Base-by-base conservation (phyloP, 2,329 filamentous ascomycete genomes). In the Microdochium paspali region DNA sequence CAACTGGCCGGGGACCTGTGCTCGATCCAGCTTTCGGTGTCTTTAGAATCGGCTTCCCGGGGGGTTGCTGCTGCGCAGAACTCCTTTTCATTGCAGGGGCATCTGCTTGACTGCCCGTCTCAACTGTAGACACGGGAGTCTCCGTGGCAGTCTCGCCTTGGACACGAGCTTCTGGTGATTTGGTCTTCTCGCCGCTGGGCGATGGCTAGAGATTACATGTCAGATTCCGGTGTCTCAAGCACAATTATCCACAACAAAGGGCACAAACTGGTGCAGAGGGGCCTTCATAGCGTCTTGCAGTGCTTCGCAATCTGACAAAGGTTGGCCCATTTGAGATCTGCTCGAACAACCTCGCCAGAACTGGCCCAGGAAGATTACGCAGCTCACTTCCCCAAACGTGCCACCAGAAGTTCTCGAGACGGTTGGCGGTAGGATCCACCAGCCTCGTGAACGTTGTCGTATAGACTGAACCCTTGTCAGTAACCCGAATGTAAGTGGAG, bases 341-440 rank as follows among this genome's bases (percentile, higher is more conserved):
- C 55, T 75, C 67, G 54, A 77, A 83, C 4, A 82, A 62, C 50
- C 62, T 70, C 48, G 80, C 78, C 43, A 83, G 66, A 12, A 70
- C 69, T 28, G 65, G 66, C 32, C 76, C 79, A 44, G 75, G 73
- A 44, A 82, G 66, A 46, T 69, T 59, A 28, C 73, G 69, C 24
- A 73, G 67, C 52, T 80, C 66, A 54, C 80, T 82, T 28, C 79
- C 78, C 71, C 77, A 78, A 47, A 83, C 76, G 56, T 82, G 79
- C 74, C 78, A 82, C 79, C 79, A 84, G 54, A 82, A 81, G 55
- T 82, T 79, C 57, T 83, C 79, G 20, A 82, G 64, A 18, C 80
- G 76, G 49, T 74, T 74, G 24, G 79, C 77, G 3, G 77, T 82
- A n/a, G 79, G 79, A 54, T 83, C 79, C 50, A 73, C 69, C 26